Base-by-base conservation (phyloP, 805 yeast genomes). In the Naumovozyma baii region DNA sequence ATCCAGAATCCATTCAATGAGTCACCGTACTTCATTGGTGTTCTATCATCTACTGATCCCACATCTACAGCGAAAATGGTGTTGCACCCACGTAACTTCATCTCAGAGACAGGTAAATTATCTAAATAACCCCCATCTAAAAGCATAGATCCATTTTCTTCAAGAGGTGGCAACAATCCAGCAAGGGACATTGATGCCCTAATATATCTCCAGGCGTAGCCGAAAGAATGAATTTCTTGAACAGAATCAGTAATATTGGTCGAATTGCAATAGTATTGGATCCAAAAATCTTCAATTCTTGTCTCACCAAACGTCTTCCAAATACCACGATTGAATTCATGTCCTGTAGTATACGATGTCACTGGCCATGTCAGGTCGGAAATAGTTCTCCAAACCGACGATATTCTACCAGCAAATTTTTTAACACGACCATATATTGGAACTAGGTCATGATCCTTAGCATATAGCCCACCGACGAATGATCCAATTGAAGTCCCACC, bases 401-500 rank as follows among this genome's bases (percentile, higher is more conserved):
- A 75, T 45, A 90, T 68, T 50, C 97, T 70, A 12, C 79, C 80
- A 2, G 94, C 73, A 62, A 90, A 90, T 54, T 79, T 80, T 62
- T 90, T 92, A 4, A 90, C 80, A 39, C 94, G 69, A 1, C 95
- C 96, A 58, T 82, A 88, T 18, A 87, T 83, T 0, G 95, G 88
- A 8, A 92, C 95, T 26, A 85, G 64, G 54, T 88, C 94, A 51
- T 88, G 85, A 41, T 92, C 97, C 47, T 78, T 76, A 1, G 97
- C 97, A 56, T 90, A 90, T 18, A 92, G 62, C 0, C 97, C 98
- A 17, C 98, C 97, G 33, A 92, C 84, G 61, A 92, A 86, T 0
- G 97, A 77, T 0, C 98, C 98, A 39, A 90, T 90, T 0, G 96
- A 88, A 0, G 98, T 90, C 2, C 98, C 98, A 1, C 98, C 98